Base-by-base conservation (phyloP, 305 asterid genomes). In the Solanum hybrid region DNA sequence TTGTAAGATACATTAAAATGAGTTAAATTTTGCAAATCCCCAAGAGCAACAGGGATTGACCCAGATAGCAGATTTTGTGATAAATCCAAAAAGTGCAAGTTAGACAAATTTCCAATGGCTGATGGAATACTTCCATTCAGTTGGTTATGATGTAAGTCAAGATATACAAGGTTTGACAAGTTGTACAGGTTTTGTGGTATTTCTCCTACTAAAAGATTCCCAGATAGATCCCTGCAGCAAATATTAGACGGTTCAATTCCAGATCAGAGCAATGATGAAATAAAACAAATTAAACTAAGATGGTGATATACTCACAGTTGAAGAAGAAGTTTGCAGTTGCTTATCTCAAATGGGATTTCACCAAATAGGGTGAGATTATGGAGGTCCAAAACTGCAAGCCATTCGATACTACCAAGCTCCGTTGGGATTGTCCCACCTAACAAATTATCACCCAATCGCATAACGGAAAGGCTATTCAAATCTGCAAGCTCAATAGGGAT, bases 351-450 rank as follows among this genome's bases (percentile, higher is more conserved):
- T 1, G 99, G 99, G 89, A 97, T 93, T 92, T 93, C 95, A 75
- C 99, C 98, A 46, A 33, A 88, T 69, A 97, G 96, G 85, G 77
- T 35, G 87, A 96, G 96, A 91, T 93, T 95, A 67, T 91, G 95
- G 90, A 97, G 92, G 91, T 97, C 98, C 33, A 97, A 95, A 89
- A 95, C 98, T 93, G 95, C 95, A 87, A 96, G 98, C 97, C 92
- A 95, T 93, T 96, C 99, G 76, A 96, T 94, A 88, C 89, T 89
- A 84, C 99, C 97, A 51, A 96, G 61, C 83, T 94, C 94, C 8
- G 90, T 20, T n/a, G 99, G 98, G 42, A 97, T 96, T 24, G 91
- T 91, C 69, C 99, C 99, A 0, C 91, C 92, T 40, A 97, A 89
- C 16, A 94, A 93, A 93, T 97, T 97, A 91, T 95, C 92, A 37